A percentile compares a stretch with the other conserved stretches of the same genome.
Conservation (phyloP, 306 rosid species). For the Castanopsis chinensis region DNA sequence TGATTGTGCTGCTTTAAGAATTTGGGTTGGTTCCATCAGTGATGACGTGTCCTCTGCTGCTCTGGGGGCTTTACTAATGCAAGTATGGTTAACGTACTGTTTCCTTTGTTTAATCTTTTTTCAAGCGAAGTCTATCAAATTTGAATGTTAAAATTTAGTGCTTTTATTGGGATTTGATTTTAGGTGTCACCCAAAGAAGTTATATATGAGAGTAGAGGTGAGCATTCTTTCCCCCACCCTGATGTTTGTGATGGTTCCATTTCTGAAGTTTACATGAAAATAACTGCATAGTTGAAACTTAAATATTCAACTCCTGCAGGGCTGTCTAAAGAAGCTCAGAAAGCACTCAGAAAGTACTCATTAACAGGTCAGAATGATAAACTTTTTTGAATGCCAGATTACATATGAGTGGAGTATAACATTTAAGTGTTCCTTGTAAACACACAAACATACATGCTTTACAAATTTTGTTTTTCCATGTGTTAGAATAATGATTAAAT, state of each 20-base stretch:
- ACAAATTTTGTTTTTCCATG: constrained; percentile 20
- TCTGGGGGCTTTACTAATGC: constrained; percentile 89
- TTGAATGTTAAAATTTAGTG: constrained; percentile 25
- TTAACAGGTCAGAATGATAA: constrained; percentile 51
- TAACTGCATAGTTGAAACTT: constrained; percentile 12
- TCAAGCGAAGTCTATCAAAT: constrained; percentile 3
- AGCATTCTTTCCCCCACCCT: constrained; percentile 17
- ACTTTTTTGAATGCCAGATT: background rate
- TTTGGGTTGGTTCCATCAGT: constrained; percentile 82
- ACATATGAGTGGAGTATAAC: background rate
- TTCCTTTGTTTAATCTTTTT: constrained; percentile 21
- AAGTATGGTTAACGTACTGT: constrained; percentile 45
- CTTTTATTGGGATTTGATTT: constrained; percentile 25
- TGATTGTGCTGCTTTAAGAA: constrained; percentile 85
- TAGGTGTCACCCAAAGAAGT: constrained; percentile 96
- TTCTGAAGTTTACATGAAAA: constrained; percentile 18
- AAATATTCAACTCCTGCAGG: constrained; percentile 43
- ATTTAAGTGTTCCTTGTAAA: background rate
- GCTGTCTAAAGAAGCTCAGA: constrained; percentile 73
- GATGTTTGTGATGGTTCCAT: constrained; percentile 8
- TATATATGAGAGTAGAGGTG: constrained; percentile 76
- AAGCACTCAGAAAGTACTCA: constrained; percentile 76
- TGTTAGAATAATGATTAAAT: too few relatives aligned
- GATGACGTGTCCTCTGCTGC: constrained; percentile 89
- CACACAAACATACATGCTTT: background rate